phyloP scores from a whole-genome alignment of 1,284 basidiomycete species.

The Puccinia hordei region DNA sequence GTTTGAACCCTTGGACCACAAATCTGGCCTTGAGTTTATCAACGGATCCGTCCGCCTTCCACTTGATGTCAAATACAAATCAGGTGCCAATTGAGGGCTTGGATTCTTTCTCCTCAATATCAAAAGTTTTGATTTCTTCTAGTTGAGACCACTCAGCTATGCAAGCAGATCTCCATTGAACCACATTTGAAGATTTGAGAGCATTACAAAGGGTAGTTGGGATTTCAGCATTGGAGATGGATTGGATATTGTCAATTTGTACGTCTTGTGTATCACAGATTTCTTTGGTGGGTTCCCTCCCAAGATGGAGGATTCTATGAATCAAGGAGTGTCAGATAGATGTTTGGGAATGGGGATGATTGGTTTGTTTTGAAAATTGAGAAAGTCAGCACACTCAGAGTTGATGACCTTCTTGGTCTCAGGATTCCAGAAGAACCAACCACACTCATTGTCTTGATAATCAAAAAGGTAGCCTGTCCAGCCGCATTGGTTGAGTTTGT shows the following conservation, averaged over 20 bases:
- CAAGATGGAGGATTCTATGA: not conserved
- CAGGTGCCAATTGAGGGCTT: no score
- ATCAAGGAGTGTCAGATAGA: not conserved
- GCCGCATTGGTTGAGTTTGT: conserved; percentile 1
- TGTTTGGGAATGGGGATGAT: not conserved
- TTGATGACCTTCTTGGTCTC: not conserved
- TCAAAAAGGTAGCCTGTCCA: not conserved
- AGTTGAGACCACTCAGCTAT: not conserved
- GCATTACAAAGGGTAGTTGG: no score
- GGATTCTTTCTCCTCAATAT: not conserved
- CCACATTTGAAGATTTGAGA: not conserved
- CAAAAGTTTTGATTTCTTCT: not conserved
- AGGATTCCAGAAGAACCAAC: no score
- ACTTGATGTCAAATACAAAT: no score
- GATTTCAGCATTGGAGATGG: not conserved
- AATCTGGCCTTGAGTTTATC: no score
- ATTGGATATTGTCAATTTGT: not conserved
- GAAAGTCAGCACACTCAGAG: conserved; percentile 5
- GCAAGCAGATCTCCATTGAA: not conserved
- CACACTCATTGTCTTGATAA: not conserved
- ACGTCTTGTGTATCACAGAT: conserved; percentile 9
- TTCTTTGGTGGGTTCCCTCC: not conserved
- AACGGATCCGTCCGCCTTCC: no score
- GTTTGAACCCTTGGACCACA: no score
- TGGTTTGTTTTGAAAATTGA: not conserved